Evolutionary conservation across 805 yeast species (phyloP).

Genomic region (Metschnikowia kunwiensis): DNA sequence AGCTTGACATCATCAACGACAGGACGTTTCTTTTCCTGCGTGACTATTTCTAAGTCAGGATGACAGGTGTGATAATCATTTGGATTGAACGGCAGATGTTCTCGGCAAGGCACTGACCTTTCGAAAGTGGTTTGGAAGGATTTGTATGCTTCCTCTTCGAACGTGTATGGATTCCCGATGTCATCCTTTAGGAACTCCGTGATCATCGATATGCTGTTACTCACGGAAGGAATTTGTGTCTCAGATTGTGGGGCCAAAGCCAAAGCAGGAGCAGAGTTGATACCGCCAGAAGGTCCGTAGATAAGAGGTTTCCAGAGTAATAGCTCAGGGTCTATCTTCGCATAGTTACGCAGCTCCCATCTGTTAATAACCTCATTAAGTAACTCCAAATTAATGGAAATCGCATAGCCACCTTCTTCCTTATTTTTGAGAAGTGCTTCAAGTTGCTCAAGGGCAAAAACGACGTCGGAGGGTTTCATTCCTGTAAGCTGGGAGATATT

Average conservation of each 20-base stretch:
- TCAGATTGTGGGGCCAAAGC: conserved; percentile 11
- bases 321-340: conserved; percentile 47
- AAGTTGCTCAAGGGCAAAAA: conserved; percentile 80
- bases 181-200: conserved; percentile 66
- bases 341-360: conserved; percentile 56
- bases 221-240: conserved; percentile 18
- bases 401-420: conserved; percentile 45
- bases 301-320: conserved; percentile 80
- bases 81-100: background rate
- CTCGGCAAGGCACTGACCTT: conserved; percentile 9
- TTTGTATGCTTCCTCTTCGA: conserved; percentile 55
- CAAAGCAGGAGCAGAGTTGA: conserved; percentile 57
- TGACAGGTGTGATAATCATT: conserved; percentile 11
- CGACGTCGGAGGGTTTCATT: conserved; percentile 81
- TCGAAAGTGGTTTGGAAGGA: conserved; percentile 32
- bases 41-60: conserved; percentile 15
- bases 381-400: conserved; percentile 46
- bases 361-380: conserved; percentile 42
- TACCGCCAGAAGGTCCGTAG: conserved; percentile 85
- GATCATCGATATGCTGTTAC: conserved; percentile 54
- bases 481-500: conserved; percentile 71
- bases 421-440: conserved; percentile 54
- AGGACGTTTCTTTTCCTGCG: conserved; percentile 2
- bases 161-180: conserved; percentile 55
- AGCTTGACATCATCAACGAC: conserved; percentile 10